These are phyloP conservation scores for Penicillium crystallinum DNA, from an alignment of 495 filamentous ascomycete genomes.

Conservation along the genomic window DNA sequence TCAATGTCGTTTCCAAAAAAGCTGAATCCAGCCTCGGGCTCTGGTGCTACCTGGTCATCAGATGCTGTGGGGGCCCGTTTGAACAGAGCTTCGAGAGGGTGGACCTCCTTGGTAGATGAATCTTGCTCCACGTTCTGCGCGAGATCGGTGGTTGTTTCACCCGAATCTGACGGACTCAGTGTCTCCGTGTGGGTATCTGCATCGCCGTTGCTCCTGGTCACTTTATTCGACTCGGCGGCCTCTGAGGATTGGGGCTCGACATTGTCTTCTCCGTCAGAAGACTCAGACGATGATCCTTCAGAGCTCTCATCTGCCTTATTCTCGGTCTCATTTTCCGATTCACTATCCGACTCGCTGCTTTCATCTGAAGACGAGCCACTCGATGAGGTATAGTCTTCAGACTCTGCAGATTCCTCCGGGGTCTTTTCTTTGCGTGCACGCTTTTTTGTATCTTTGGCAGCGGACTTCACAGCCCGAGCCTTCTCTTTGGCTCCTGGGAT, in stretches of 20 bases:
- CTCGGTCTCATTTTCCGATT: conserved; percentile 23
- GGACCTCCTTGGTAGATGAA: conserved; percentile 50
- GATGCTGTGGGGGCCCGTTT: conserved; percentile 53
- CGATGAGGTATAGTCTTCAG: conserved; percentile 45
- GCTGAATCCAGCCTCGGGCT: conserved; percentile 51
- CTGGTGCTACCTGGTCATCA: conserved; percentile 33
- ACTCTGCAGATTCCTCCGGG: conserved; percentile 20
- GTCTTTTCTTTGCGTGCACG: conserved; percentile 7
- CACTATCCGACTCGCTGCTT: conserved; percentile 23
- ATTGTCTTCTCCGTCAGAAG: conserved; percentile 11
- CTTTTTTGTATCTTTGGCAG: conserved; percentile 1
- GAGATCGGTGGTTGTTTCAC: conserved; percentile 8
- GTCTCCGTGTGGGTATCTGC: background rate
- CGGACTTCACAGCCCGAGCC: conserved; percentile 11
- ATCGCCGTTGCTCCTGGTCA: background rate
- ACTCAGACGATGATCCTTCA: conserved; percentile 23
- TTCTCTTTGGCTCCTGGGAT: conserved; percentile 36
- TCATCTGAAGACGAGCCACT: conserved; percentile 39
- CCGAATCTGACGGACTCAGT: conserved; percentile 5
- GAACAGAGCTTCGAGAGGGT: conserved; percentile 86
- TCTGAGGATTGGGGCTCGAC: conserved; percentile 10
- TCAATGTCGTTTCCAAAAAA: conserved; percentile 58
- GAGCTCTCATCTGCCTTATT: conserved; percentile 20
- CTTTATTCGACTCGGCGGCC: background rate
- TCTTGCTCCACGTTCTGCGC: conserved; percentile 8